Evolutionary conservation across 2,329 filamentous ascomycete species (phyloP).

Genomic region (Escovopsis weberi): DNA sequence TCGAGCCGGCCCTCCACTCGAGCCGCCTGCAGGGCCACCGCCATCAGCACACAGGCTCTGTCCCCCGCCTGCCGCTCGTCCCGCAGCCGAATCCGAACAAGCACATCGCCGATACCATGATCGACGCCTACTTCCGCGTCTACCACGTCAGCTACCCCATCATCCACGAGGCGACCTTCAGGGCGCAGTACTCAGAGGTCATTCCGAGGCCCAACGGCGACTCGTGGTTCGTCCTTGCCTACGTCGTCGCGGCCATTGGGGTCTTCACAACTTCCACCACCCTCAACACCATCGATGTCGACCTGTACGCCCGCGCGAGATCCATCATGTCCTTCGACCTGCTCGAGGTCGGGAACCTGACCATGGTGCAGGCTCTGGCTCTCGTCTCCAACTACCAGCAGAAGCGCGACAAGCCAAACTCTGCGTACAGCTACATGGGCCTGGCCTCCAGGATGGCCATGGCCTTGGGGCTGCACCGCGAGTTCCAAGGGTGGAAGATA

Average conservation of each 20-base stretch:
- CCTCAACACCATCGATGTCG: conserved; percentile 11
- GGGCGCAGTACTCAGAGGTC: conserved; percentile 20
- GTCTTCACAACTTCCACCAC: conserved; percentile 17
- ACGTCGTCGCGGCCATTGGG: conserved; percentile 23
- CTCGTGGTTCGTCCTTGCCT: conserved; percentile 17
- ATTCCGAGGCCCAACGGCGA: conserved; percentile 17
- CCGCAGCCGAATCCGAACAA: conserved; percentile 19
- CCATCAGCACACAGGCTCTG: conserved; percentile 4
- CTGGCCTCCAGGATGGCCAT: conserved; percentile 35
- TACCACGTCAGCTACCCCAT: conserved; percentile 32
- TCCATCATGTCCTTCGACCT: conserved; percentile 25
- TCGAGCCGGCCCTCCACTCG: conserved; percentile 15
- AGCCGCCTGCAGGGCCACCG: conserved; percentile 9
- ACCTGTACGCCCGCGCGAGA: conserved; percentile 16
- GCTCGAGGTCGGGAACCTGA: conserved; percentile 30
- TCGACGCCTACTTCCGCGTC: conserved; percentile 27
- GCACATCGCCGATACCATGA: conserved; percentile 19
- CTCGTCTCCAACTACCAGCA: conserved; percentile 34
- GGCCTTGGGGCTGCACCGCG: conserved; percentile 34
- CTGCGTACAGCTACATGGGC: conserved; percentile 36
- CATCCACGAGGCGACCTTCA: conserved; percentile 31
- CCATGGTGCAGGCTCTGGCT: conserved; percentile 29
- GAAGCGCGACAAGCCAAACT: conserved; percentile 35
- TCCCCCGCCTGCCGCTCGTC: conserved; percentile 6
- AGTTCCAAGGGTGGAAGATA: conserved; percentile 20